Base-by-base conservation (phyloP, 2,329 filamentous ascomycete genomes). In the Fusarium verticillioides region DNA sequence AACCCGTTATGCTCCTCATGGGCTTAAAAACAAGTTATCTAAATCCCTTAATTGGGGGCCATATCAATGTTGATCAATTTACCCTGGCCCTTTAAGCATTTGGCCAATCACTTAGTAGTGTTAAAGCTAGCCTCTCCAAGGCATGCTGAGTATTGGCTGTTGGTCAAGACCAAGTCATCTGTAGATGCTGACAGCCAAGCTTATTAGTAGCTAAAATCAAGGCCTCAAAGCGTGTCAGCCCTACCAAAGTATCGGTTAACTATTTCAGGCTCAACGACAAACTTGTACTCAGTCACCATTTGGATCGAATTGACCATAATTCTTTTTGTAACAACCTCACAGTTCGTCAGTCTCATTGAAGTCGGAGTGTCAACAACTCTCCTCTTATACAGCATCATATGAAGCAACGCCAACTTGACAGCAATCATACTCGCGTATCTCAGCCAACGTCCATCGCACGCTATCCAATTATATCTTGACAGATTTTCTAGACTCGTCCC, bases 181-280 rank as follows among this genome's bases (percentile, higher is more conserved):
- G 26, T 23, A 43, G 37, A 63, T 63, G 64, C 65, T 69, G 66
- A 69, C 58, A 47, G 58, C 50, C 65, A 64, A 69, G 57, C 36
- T 26, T 13, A 26, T 30, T 40, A 40, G 50, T 40, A 52, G 37
- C 44, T 19, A 40, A 39, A 34, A 37, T 26, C 28, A 21, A 39
- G 26, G 62, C 63, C 32, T 42, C 52, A 52, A 49, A 43, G 36
- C 43, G 34, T 69, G 44, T 57, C 59, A 69, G 66, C 65, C 64
- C 50, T 69, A 50, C 43, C 26, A 39, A 36, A 23, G 30, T 18
- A 28, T 37, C 18, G 11, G 37, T 12, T 15, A 60, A 34, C 26
- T 26, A 44, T n/a, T 23, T n/a, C 44, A 26, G 36, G 19, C 15
- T 30, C 32, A 28, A 43, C 16, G 7, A 12, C 30, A 12, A 30